Conservation (phyloP, 345 rosid species). For the Erucastrum elatum region DNA sequence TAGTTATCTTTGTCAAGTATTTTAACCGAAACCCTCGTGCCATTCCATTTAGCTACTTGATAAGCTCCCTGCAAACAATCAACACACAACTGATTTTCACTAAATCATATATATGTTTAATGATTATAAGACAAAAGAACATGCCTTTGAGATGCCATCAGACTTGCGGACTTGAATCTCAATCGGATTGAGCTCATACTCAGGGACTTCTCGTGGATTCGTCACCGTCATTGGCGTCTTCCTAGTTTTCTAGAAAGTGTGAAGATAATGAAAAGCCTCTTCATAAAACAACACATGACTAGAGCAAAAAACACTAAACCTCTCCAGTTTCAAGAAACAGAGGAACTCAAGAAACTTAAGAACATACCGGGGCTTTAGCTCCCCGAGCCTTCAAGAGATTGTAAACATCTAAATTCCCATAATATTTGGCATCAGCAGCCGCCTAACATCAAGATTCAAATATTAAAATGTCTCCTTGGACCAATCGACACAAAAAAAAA, state of each 20-base stretch:
- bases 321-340: not conserved
- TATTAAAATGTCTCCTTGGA: not conserved
- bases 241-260: slow-evolving; percentile 67
- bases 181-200: slow-evolving; percentile 86
- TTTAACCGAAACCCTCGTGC: slow-evolving; percentile 87
- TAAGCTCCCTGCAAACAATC: slow-evolving; percentile 69
- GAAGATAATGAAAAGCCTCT: slow-evolving; percentile 1
- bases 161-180: slow-evolving; percentile 84
- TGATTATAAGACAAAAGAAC: not conserved
- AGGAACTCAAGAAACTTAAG: not conserved
- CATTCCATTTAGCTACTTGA: slow-evolving; percentile 99
- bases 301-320: not conserved
- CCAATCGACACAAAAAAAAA: not conserved
- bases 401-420: slow-evolving; percentile 76
- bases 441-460: slow-evolving; percentile 48
- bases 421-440: slow-evolving; percentile 87
- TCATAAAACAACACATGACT: slow-evolving; percentile 9
- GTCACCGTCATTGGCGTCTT: slow-evolving; percentile 91
- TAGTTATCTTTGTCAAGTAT: slow-evolving; percentile 76
- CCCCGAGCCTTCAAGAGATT: slow-evolving; percentile 85
- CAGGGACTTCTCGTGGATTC: slow-evolving; percentile 86
- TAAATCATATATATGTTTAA: not conserved
- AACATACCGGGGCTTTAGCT: slow-evolving; percentile 73
- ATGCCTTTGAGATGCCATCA: slow-evolving; percentile 82
- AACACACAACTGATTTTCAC: not conserved